phyloP scores from a whole-genome alignment of 2,329 filamentous ascomycete genomes.

The Cercospora canescens region DNA sequence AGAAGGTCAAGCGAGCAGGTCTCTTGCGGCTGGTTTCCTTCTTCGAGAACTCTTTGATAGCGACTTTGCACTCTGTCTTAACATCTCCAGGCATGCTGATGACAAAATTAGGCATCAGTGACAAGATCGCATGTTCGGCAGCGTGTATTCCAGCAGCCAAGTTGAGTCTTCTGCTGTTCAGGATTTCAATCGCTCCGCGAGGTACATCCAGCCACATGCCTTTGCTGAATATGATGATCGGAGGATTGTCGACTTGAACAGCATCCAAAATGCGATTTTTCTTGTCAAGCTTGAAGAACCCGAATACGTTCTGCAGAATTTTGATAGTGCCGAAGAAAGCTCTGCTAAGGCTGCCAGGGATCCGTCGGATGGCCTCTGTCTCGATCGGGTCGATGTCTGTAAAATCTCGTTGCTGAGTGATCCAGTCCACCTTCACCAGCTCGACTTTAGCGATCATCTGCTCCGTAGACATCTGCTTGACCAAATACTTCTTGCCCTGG shows the following conservation, averaged over 20 bases:
- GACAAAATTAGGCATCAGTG: conserved; percentile 86
- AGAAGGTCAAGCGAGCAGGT: conserved; percentile 87
- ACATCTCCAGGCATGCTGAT: conserved; percentile 89
- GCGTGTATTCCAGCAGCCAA: conserved; percentile 90
- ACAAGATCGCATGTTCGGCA: conserved; percentile 87
- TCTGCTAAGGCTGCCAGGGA: conserved; percentile 62
- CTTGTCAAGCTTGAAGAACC: conserved; percentile 96
- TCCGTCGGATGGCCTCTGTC: conserved; percentile 79
- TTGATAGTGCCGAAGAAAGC: conserved; percentile 87
- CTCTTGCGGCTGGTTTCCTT: conserved; percentile 71
- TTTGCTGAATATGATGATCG: conserved; percentile 79
- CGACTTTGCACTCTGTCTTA: conserved; percentile 88
- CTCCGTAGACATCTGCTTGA: conserved; percentile 83
- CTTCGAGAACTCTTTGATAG: conserved; percentile 81
- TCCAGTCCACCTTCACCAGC: conserved; percentile 91
- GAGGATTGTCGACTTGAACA: conserved; percentile 88
- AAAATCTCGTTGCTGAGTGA: conserved; percentile 86
- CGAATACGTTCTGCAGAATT: conserved; percentile 86
- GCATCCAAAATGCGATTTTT: conserved; percentile 84
- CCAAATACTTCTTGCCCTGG: conserved; percentile 89
- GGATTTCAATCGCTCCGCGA: conserved; percentile 72
- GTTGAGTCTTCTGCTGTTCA: conserved; percentile 71
- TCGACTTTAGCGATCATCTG: conserved; percentile 83
- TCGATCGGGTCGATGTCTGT: conserved; percentile 93
- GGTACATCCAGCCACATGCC: conserved; percentile 97